Conservation (phyloP, 2,329 filamentous ascomycete species). For the Arthrobotrys sinensis region DNA sequence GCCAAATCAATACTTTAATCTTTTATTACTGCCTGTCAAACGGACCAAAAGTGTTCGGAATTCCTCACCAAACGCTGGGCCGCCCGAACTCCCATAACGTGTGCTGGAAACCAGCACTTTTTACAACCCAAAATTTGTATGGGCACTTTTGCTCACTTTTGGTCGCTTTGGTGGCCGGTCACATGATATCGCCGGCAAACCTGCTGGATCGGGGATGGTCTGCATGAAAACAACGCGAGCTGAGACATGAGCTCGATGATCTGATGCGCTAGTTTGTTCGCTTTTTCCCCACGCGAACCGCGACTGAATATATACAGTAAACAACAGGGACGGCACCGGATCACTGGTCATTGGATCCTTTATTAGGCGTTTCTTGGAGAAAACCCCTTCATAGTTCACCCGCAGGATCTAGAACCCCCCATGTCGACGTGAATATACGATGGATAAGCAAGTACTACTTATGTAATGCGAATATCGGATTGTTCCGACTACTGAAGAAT, state of each 20-base stretch:
- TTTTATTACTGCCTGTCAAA: slow-evolving; percentile 12
- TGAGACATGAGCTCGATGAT: slow-evolving; percentile 34
- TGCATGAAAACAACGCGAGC: slow-evolving; percentile 39
- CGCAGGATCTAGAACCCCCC: slow-evolving; percentile 1
- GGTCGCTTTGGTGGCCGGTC: slow-evolving; percentile 8
- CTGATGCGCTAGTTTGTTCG: slow-evolving; percentile 5
- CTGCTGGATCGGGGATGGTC: slow-evolving; percentile 3
- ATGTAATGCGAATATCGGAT: no score
- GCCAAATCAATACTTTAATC: slow-evolving; percentile 46
- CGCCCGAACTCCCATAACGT: slow-evolving; percentile 37
- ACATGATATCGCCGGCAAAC: slow-evolving; percentile 48
- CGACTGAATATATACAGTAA: neutral
- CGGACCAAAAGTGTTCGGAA: neutral
- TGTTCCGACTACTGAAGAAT: no score
- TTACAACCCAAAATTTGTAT: slow-evolving; percentile 55
- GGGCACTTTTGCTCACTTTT: slow-evolving; percentile 38
- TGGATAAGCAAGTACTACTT: no score
- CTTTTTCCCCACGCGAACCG: slow-evolving; percentile 17
- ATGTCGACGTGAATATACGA: no score
- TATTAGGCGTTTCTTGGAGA: slow-evolving; percentile 12
- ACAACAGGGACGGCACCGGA: slow-evolving; percentile 3
- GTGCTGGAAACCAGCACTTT: slow-evolving; percentile 60
- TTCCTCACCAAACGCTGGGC: slow-evolving; percentile 54
- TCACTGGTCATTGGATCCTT: slow-evolving; percentile 11
- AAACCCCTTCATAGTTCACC: neutral